These are phyloP conservation scores for Piper longum DNA, from an alignment of 164 flowering plant genomes.

Conservation along the genomic window DNA sequence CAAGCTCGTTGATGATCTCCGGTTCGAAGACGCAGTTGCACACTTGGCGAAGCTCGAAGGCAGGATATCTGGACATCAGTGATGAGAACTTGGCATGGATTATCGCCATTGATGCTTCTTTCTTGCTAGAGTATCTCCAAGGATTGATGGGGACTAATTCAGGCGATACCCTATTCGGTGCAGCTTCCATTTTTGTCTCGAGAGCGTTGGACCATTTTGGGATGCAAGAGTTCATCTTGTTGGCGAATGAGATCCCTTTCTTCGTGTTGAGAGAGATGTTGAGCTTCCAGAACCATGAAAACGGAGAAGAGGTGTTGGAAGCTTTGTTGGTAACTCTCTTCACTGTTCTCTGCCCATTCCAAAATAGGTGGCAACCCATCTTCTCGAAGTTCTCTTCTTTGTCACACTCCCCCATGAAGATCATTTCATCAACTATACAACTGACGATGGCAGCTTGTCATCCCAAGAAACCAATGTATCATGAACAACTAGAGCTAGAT, in stretches of 20 bases:
- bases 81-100: conserved; percentile 11
- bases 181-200: conserved; percentile 2
- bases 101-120: conserved; percentile 12
- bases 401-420: conserved; percentile 3
- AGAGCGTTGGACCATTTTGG: conserved; percentile 3
- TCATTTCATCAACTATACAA: neutral
- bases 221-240: conserved; percentile 10
- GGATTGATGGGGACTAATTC: neutral
- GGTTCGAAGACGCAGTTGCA: conserved; percentile 6
- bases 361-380: conserved; percentile 1
- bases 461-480: neutral
- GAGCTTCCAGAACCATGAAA: conserved; percentile 1
- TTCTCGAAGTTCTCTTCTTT: conserved; percentile 11
- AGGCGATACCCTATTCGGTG: neutral
- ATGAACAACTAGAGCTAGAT: too few species aligned
- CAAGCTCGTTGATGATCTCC: neutral
- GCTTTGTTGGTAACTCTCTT: conserved; percentile 2
- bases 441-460: neutral
- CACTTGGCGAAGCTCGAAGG: conserved; percentile 5
- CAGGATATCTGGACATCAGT: conserved; percentile 6
- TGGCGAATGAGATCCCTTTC: conserved; percentile 15
- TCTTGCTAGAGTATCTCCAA: conserved; percentile 12
- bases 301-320: neutral
- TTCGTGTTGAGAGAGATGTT: conserved; percentile 8
- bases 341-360: conserved; percentile 8